Base-by-base conservation (phyloP, 768 basidiomycete genomes). In the Pleurotus eryngii region DNA sequence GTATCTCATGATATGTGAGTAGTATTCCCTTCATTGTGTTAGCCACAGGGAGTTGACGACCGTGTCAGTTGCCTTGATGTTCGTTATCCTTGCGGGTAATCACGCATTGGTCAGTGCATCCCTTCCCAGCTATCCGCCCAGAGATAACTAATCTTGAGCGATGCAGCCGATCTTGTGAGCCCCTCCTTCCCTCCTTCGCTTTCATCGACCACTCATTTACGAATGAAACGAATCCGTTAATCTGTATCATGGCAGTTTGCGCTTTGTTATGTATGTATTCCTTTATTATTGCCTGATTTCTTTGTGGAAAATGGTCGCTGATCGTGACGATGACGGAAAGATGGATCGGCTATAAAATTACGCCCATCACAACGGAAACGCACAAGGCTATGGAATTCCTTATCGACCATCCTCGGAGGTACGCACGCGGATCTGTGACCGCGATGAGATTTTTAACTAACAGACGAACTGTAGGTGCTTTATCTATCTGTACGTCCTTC, bases 371-470 rank as follows among this genome's bases (percentile, higher is more conserved):
- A 0, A 83, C 86, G 0, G 75, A 79, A 0, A 60, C 73, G 0
- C 68, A 80, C 35, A 77, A 83, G 48, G 83, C 84, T 0, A 69
- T 90, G 3, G 81, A 83, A 14, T 93, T 92, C 68, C 74, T 93
- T 8, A 80, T 93, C 4, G 83, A 90, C 58, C 90, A 92, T 70
- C 90, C 90, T 2, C 77, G 90, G 46, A 79, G 86, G 77, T 86
- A 62, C 14, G 70, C 56, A 3, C 5, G 24, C 24, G 5, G 24
- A 26, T 5, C 5, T 26, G 24, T 26, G 24, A 26, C 24, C 24
- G 24, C 24, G 24, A 26, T 26, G 5, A 26, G 4, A 5, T 5
- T 26, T 5, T 5, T 5, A 26, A 26, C 24, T 5, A 26, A 26
- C 24, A 26, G 24, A 26, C 24, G 5, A 5, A 5, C 11, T 22